Evolutionary conservation across 345 rosid species (phyloP).

Genomic region (Cochlearia excelsa): DNA sequence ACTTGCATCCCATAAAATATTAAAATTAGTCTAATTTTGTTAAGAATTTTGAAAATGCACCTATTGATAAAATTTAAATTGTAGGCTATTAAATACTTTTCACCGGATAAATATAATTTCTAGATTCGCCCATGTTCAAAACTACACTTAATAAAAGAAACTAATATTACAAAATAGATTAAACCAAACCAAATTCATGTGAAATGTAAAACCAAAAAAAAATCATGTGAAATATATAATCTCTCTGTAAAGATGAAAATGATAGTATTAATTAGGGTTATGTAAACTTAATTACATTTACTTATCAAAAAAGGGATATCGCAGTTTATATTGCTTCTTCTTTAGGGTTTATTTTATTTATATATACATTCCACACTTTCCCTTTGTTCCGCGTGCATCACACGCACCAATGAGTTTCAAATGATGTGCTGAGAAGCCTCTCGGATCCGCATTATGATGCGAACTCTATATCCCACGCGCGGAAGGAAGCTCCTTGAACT

Average conservation of each 20-base stretch:
- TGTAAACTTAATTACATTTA: background rate
- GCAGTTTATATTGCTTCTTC: background rate
- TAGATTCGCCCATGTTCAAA: too few relatives aligned
- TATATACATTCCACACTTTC: background rate
- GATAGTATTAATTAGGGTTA: constrained; percentile 3
- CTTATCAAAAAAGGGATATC: background rate
- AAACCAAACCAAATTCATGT: too few relatives aligned
- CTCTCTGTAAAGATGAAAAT: background rate
- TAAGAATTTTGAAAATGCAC: too few relatives aligned
- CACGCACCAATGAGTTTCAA: constrained; percentile 9
- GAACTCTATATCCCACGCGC: constrained; percentile 6
- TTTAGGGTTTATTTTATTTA: constrained; percentile 12
- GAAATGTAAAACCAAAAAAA: background rate
- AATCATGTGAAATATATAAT: background rate
- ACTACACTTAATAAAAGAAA: too few relatives aligned
- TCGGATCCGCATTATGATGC: constrained; percentile 7
- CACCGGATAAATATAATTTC: too few relatives aligned
- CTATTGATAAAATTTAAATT: too few relatives aligned
- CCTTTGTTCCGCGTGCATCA: constrained; percentile 5
- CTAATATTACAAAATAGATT: too few relatives aligned
- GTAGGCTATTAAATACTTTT: too few relatives aligned
- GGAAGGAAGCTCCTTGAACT: background rate
- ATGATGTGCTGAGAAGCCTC: constrained; percentile 11
- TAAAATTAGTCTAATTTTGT: too few relatives aligned
- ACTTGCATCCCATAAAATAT: too few relatives aligned